phyloP scores from a whole-genome alignment of 495 filamentous ascomycete genomes.

The Podospora didyma region DNA sequence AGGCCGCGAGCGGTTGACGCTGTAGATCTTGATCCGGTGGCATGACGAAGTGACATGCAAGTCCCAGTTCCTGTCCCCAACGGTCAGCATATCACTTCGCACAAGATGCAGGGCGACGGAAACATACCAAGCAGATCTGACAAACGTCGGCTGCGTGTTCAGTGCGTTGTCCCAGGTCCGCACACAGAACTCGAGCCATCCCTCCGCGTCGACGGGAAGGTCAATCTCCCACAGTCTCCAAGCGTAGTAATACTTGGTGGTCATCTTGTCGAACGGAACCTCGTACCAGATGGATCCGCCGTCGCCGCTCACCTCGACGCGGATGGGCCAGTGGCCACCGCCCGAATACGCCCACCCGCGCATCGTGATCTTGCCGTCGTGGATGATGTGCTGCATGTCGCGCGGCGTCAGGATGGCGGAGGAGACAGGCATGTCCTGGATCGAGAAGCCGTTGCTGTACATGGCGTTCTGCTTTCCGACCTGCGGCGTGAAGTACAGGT shows the following conservation, averaged over 20 bases:
- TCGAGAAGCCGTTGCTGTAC: constrained; percentile 51
- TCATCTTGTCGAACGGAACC: constrained; percentile 43
- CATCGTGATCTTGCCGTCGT: constrained; percentile 48
- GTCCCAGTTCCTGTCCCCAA: constrained; percentile 49
- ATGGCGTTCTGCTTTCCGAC: constrained; percentile 57
- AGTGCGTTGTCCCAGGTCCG: constrained; percentile 57
- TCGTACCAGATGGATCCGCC: constrained; percentile 58
- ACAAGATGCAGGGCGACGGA: neutral
- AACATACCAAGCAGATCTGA: constrained; percentile 30
- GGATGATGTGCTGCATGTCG: constrained; percentile 50
- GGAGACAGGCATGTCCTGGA: constrained; percentile 62
- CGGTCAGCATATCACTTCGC: too few relatives aligned
- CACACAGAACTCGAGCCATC: constrained; percentile 55
- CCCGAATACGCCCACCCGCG: constrained; percentile 60
- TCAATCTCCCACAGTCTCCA: constrained; percentile 54
- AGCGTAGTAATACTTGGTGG: constrained; percentile 49
- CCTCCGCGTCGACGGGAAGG: constrained; percentile 54
- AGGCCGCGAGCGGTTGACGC: constrained; percentile 51
- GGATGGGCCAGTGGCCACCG: constrained; percentile 54
- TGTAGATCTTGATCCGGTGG: constrained; percentile 61
- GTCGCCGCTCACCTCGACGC: constrained; percentile 55
- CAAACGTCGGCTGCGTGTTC: constrained; percentile 40
- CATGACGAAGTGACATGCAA: constrained; percentile 63
- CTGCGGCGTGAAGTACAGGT: constrained; percentile 57
- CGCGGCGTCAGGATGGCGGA: constrained; percentile 55